Conservation (phyloP, 78 protist species). For the Dictyostelium intermedium region DNA sequence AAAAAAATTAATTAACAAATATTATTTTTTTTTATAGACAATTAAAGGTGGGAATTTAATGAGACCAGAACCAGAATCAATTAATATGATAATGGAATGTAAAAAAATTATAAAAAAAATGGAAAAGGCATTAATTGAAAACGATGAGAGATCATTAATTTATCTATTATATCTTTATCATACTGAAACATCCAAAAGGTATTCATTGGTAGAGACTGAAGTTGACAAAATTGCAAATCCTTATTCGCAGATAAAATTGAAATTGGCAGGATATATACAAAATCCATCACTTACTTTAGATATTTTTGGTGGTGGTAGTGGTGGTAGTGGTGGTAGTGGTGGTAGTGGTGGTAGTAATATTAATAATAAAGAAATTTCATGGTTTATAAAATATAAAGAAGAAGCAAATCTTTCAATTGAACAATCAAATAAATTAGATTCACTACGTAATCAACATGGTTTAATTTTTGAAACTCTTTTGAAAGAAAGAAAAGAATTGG, state of each 20-base stretch:
- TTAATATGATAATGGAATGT: not conserved
- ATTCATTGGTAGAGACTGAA: not conserved
- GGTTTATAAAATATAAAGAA: not conserved
- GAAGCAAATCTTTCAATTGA: not conserved
- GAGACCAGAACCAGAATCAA: not conserved
- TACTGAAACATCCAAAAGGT: not conserved
- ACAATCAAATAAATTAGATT: not conserved
- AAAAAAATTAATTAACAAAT: not conserved
- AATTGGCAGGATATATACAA: slow-evolving; percentile 2
- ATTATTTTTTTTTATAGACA: not conserved
- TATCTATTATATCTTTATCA: not conserved
- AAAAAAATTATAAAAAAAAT: not conserved
- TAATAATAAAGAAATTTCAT: not conserved
- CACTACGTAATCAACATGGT: not conserved
- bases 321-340: not conserved
- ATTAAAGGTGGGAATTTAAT: not conserved
- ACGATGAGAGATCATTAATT: not conserved
- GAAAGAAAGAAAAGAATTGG: not conserved
- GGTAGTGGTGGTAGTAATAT: no score
- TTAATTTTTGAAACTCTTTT: not conserved
- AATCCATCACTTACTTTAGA: not conserved
- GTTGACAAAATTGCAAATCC: not conserved
- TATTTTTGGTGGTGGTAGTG: not conserved
- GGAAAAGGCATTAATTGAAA: not conserved
- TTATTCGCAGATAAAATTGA: not conserved